Conservation (phyloP, 179 eudicot genomes). For the Beta macrorhiza region DNA sequence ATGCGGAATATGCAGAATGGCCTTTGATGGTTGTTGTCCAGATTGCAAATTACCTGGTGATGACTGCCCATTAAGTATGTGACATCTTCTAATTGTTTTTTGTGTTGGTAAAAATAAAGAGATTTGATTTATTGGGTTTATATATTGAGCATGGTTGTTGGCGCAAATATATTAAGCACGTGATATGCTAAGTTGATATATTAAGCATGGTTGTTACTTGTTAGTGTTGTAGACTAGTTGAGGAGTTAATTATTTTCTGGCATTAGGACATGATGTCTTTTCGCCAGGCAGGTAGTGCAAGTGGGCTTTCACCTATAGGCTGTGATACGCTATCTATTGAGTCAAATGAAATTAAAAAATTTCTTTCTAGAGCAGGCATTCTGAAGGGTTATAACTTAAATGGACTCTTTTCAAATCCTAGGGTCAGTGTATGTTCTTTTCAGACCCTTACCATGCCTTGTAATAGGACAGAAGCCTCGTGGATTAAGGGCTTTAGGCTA, state of each 20-base stretch:
- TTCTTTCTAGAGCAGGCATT: not conserved
- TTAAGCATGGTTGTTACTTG: not conserved
- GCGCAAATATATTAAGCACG: not conserved
- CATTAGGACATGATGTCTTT: not conserved
- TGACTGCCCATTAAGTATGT: conserved; percentile 89
- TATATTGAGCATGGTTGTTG: no score
- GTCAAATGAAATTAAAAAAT: not conserved
- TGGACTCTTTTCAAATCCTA: not conserved
- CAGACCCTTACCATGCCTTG: not conserved
- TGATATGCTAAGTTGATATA: not conserved
- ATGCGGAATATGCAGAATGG: conserved; percentile 94
- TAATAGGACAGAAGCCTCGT: not conserved
- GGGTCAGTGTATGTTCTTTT: not conserved
- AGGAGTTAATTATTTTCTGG: not conserved
- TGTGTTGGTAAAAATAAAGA: not conserved
- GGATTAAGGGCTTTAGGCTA: not conserved
- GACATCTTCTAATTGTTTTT: not conserved
- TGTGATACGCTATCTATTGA: not conserved
- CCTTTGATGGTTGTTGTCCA: conserved; percentile 96
- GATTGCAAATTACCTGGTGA: conserved; percentile 97
- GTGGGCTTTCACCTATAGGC: not conserved
- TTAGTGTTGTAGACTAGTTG: not conserved
- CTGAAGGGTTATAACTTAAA: not conserved
- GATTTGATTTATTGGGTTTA: not conserved
- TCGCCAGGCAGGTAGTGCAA: not conserved